Evolutionary conservation across 1,284 basidiomycete genomes (phyloP), one percentile per base, ranked within the genome.

Genomic region (Caloboletus firmus): DNA sequence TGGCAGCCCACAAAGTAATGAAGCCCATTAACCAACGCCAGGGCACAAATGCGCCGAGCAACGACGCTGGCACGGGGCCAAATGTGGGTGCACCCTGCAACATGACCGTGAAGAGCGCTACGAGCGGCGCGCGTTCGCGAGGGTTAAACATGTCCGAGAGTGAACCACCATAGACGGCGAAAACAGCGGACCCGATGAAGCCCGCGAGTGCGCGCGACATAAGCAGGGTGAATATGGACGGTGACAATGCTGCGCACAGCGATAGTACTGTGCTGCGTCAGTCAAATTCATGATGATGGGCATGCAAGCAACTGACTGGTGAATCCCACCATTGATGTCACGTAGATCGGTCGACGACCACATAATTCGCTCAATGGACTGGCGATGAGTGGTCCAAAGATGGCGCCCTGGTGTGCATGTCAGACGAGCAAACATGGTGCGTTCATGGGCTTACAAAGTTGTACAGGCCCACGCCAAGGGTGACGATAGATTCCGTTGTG

Each of bases 11-110:
- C 5, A 54, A 9, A 3, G 62, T 36, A n/a, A 67, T 62, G 40
- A 57, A 62, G 2, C 58, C 67, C 56, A 69, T 60, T 26, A 54
- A 34, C 65, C 59, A 69, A 30, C 65, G 66, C 67, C 65, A 69
- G 30, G 54, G 62, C 3, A 69, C 50, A 35, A 59, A 28, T 3
- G 24, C 17, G 8, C 65, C 61, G 2, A 69, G 40, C 8, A 66
- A 11, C 3, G 67, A 66, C 2, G 65, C 54, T 15, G 65, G 67
- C 2, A 67, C 59, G 10, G 65, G 65, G 2, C 67, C 65, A 40
- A 67, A 55, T 1, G 65, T 69, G 0, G 65, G 67, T 17, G 67
- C 67, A 20, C 65, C 65, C 28, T 67, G 65, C 6, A 69, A 20
- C 39, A 69, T 56, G 22, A 69, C 34, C 3, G 65, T 68, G 49